phyloP scores from a whole-genome alignment of 139 green algal species.

The Trebouxia sp. region DNA sequence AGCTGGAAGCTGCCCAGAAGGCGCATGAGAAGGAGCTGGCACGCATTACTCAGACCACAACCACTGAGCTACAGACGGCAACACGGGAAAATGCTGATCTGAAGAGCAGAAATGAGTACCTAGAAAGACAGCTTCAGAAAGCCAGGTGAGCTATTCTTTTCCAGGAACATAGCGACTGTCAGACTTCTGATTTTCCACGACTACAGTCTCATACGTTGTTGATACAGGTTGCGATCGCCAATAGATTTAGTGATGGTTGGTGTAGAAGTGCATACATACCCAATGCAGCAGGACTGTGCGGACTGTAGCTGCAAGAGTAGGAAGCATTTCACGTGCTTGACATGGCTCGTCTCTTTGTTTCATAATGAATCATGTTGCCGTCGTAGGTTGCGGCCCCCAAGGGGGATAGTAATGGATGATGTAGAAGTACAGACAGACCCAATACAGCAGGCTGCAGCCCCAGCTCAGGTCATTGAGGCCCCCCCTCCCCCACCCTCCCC shows the following conservation, averaged over 20 bases:
- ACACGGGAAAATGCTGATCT: background rate
- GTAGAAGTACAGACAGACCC: constrained; percentile 1
- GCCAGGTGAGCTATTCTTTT: background rate
- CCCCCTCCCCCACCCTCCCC: background rate
- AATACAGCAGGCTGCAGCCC: background rate
- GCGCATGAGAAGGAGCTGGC: background rate
- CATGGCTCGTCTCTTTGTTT: no score
- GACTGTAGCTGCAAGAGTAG: no score
- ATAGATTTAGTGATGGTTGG: no score
- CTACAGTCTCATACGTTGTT: no score
- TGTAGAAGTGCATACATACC: no score
- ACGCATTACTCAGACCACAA: background rate
- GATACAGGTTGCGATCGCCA: no score
- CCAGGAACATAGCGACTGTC: no score
- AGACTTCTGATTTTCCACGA: no score
- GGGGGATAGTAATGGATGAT: background rate
- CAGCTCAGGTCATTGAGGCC: background rate
- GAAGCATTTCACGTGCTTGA: no score
- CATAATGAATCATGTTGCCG: no score
- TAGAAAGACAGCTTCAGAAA: constrained; percentile 20
- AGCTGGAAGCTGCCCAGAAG: background rate
- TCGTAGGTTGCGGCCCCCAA: background rate
- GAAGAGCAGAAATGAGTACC: constrained; percentile 2
- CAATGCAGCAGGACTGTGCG: no score
- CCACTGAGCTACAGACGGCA: no score